Percentiles rank a stretch among this genome's conserved stretches.
Evolutionary conservation across 257 asterid genomes (phyloP).

Genomic region (Plantago ovata): DNA sequence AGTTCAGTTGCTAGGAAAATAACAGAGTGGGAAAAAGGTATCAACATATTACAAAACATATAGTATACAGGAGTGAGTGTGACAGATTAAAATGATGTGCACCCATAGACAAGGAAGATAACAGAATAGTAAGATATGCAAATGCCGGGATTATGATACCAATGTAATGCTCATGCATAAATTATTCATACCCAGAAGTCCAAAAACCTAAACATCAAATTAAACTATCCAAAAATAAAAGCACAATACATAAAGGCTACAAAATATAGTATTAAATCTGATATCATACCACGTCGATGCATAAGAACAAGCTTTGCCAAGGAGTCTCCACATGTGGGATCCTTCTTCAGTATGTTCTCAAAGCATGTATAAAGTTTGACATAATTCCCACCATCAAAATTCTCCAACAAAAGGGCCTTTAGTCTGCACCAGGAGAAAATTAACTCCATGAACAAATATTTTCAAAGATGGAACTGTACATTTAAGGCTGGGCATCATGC

Average conservation of each 20-base stretch:
- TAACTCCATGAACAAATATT: neutral
- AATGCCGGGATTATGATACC: neutral
- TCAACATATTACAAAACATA: too few species aligned
- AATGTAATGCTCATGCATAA: neutral
- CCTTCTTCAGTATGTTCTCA: slow-evolving; percentile 73
- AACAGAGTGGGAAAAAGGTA: too few species aligned
- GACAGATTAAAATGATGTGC: neutral
- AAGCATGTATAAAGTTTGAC: slow-evolving; percentile 40
- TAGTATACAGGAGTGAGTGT: too few species aligned
- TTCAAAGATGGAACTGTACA: neutral
- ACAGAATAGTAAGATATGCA: neutral
- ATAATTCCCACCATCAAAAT: slow-evolving; percentile 51
- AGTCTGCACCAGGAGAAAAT: slow-evolving; percentile 43
- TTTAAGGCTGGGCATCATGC: neutral
- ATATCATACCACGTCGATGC: slow-evolving; percentile 57
- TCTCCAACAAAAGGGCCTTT: slow-evolving; percentile 65
- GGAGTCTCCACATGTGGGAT: slow-evolving; percentile 74
- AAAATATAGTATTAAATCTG: slow-evolving; percentile 15
- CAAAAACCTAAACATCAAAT: too few species aligned
- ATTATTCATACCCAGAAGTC: neutral
- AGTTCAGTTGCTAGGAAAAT: too few species aligned
- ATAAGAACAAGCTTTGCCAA: slow-evolving; percentile 55
- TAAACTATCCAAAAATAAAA: slow-evolving; percentile 2
- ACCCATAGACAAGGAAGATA: too few species aligned
- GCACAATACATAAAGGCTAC: slow-evolving; percentile 1